A percentile compares a stretch with the other conserved stretches of the same genome.
These are phyloP conservation scores for Talaromyces sp. DNA, from an alignment of 2,329 filamentous ascomycete genomes.

Conservation along the genomic window DNA sequence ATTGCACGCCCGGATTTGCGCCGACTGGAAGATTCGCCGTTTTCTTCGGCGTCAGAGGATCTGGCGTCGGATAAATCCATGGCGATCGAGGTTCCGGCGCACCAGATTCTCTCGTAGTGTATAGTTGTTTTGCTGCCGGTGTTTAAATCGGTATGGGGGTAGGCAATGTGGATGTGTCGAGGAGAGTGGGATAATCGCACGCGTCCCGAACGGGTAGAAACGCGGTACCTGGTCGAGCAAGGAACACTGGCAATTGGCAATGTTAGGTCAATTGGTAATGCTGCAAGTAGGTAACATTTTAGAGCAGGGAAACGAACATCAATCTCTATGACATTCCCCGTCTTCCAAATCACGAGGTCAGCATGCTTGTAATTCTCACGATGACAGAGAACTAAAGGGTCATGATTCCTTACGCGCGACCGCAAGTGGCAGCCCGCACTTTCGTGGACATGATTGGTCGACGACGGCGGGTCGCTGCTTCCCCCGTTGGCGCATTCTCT, in stretches of 20 bases:
- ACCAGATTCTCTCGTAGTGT: background rate
- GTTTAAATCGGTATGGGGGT: background rate
- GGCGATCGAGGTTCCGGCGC: background rate
- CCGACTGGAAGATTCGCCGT: slow-evolving; percentile 15
- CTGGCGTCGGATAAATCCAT: slow-evolving; percentile 14
- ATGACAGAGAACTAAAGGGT: background rate
- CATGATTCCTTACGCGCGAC: slow-evolving; percentile 8
- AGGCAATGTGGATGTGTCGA: slow-evolving; percentile 4
- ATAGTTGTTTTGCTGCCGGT: background rate
- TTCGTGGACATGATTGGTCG: slow-evolving; percentile 5
- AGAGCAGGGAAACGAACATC: background rate
- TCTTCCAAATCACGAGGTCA: background rate
- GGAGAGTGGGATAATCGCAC: slow-evolving; percentile 11
- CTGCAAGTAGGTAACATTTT: background rate
- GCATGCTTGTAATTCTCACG: slow-evolving; percentile 2
- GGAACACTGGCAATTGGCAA: background rate
- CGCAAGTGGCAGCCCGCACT: slow-evolving; percentile 3
- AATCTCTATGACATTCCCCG: background rate
- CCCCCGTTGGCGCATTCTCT: background rate
- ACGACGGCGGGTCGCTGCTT: background rate
- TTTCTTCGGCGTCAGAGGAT: slow-evolving; percentile 16
- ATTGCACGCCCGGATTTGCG: slow-evolving; percentile 43
- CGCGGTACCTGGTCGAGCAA: slow-evolving; percentile 3
- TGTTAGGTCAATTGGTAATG: background rate
- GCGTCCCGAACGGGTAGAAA: slow-evolving; percentile 14